Percentiles rank a stretch among this genome's conserved stretches.
phyloP scores from a whole-genome alignment of 768 basidiomycete species.

The Leccinellum luteum region DNA sequence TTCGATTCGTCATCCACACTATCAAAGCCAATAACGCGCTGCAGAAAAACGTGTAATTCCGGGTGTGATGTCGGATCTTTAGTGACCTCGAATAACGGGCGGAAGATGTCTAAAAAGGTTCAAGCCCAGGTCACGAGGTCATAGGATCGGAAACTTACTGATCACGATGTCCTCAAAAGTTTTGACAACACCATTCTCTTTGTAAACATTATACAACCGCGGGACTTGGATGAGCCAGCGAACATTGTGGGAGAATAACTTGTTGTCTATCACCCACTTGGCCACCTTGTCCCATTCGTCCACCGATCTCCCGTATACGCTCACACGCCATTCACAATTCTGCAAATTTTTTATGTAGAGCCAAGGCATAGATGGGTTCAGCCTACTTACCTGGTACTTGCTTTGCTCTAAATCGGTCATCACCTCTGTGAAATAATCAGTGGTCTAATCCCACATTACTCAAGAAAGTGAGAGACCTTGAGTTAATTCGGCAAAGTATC shows the following conservation, averaged over 20 bases:
- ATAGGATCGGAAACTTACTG: conserved; percentile 53
- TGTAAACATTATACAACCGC: conserved; percentile 93
- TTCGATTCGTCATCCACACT: conserved; percentile 99
- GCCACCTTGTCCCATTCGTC: conserved; percentile 99
- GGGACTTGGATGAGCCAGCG: conserved; percentile 98
- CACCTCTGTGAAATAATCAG: conserved; percentile 57
- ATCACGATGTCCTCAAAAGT: conserved; percentile 90
- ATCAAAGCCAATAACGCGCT: conserved; percentile 94
- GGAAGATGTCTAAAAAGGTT: conserved; percentile 71
- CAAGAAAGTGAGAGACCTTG: conserved; percentile 51
- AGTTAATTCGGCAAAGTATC: conserved; percentile 93
- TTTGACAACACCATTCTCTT: conserved; percentile 74
- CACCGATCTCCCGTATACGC: conserved; percentile 81
- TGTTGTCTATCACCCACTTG: conserved; percentile 93
- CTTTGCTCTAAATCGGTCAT: conserved; percentile 98
- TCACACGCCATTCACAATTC: conserved; percentile 97
- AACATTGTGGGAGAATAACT: conserved; percentile 94
- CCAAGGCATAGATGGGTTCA: background rate
- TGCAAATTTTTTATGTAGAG: conserved; percentile 26
- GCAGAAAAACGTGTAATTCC: conserved; percentile 91
- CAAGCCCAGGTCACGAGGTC: background rate
- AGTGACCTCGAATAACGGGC: conserved; percentile 94
- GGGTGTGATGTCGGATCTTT: conserved; percentile 87
- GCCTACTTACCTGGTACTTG: conserved; percentile 82
- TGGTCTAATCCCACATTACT: background rate